phyloP scores from a whole-genome alignment of 257 asterid species.

The Petunia axillaris region DNA sequence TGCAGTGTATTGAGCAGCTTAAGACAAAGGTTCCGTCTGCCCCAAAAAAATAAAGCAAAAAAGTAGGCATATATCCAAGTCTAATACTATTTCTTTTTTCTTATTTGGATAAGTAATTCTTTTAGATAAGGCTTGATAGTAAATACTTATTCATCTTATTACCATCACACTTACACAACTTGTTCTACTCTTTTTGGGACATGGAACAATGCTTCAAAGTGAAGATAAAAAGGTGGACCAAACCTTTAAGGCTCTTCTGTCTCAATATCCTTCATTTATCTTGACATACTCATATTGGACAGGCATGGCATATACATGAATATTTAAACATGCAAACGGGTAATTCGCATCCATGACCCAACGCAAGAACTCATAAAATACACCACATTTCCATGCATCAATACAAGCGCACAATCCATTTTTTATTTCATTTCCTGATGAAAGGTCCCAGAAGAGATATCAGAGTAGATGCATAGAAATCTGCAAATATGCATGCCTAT shows the following conservation, averaged over 20 bases:
- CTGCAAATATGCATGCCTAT: no score
- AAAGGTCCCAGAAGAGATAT: neutral
- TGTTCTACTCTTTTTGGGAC: neutral
- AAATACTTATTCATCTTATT: no score
- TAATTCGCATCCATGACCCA: constrained; percentile 3
- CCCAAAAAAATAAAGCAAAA: no score
- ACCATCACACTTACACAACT: neutral
- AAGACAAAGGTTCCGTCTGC: no score
- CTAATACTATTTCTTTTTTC: no score
- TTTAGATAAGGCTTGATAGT: no score
- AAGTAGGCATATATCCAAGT: no score
- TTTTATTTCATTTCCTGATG: neutral
- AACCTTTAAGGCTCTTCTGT: neutral
- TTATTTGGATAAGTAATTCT: no score
- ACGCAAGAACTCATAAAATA: neutral
- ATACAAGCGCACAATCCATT: neutral
- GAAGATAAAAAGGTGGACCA: neutral
- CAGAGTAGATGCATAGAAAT: no score
- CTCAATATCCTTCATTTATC: neutral
- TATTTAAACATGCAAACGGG: neutral
- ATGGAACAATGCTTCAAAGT: neutral
- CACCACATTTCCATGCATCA: neutral
- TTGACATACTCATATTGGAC: constrained; percentile 5
- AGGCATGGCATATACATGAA: neutral
- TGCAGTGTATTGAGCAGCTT: no score